These are phyloP conservation scores for Lumnitzera littorea DNA, from an alignment of 345 rosid genomes.

Conservation along the genomic window DNA sequence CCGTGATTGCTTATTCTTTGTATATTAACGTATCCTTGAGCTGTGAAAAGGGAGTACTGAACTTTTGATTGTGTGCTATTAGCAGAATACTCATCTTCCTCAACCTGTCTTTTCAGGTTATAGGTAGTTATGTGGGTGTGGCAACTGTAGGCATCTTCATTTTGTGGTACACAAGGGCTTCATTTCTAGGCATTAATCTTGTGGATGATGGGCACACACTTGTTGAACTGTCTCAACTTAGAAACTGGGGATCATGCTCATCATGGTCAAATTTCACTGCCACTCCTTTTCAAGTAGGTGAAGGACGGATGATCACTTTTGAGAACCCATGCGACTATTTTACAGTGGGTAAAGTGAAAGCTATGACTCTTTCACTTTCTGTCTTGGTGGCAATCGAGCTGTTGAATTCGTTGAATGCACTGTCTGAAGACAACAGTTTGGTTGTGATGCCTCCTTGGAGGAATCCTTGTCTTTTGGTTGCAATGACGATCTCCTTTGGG, in stretches of 20 bases:
- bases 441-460: conserved; percentile 84
- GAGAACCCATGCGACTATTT: conserved; percentile 82
- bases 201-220: conserved; percentile 73
- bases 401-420: conserved; percentile 87
- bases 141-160: conserved; percentile 89
- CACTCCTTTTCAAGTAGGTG: conserved; percentile 45
- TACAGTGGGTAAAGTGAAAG: conserved; percentile 73
- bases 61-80: no score
- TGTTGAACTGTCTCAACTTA: conserved; percentile 60
- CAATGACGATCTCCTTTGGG: conserved; percentile 76
- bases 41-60: no score
- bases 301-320: conserved; percentile 43
- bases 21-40: no score
- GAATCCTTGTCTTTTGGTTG: conserved; percentile 86
- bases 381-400: conserved; percentile 85
- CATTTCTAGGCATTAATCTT: conserved; percentile 68
- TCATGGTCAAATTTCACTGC: conserved; percentile 77
- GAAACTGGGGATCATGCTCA: conserved; percentile 69
- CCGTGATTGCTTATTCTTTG: no score
- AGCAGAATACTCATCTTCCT: not conserved
- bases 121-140: conserved; percentile 87
- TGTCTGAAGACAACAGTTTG: conserved; percentile 83
- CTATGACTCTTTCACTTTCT: conserved; percentile 81
- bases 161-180: conserved; percentile 80
- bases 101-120: conserved; percentile 37